phyloP scores from a whole-genome alignment of 2,329 filamentous ascomycete species.

The Metarhizium robertsii region DNA sequence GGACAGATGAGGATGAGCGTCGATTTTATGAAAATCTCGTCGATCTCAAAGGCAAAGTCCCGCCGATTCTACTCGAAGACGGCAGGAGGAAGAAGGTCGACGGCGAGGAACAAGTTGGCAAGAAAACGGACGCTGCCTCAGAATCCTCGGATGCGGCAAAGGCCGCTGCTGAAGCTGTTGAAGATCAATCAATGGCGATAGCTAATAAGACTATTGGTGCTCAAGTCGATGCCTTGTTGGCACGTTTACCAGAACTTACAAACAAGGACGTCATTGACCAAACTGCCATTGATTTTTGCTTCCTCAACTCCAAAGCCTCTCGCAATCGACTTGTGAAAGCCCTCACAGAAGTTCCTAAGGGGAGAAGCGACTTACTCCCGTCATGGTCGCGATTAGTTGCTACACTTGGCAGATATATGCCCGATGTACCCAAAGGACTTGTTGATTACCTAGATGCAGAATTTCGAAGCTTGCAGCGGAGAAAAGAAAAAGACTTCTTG shows the following conservation, averaged over 20 bases:
- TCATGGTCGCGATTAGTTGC: conserved; percentile 89
- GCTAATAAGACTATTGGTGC: conserved; percentile 96
- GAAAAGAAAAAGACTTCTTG: conserved; percentile 95
- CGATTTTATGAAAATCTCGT: conserved; percentile 97
- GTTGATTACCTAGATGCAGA: conserved; percentile 92
- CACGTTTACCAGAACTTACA: conserved; percentile 81
- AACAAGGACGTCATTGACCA: conserved; percentile 89
- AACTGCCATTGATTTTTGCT: conserved; percentile 92
- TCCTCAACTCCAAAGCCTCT: conserved; percentile 95
- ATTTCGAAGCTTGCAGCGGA: conserved; percentile 89
- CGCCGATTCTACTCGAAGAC: conserved; percentile 86
- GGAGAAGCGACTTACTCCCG: conserved; percentile 81
- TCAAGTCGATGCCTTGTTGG: conserved; percentile 84
- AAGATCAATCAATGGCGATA: conserved; percentile 88
- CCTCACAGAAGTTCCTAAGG: conserved; percentile 89
- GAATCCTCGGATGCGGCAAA: conserved; percentile 47
- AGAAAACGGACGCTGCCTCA: conserved; percentile 47
- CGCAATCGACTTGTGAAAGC: conserved; percentile 89
- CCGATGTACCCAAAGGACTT: conserved; percentile 84
- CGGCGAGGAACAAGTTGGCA: conserved; percentile 71
- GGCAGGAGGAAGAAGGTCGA: conserved; percentile 89
- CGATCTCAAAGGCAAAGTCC: conserved; percentile 91
- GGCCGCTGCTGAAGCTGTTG: conserved; percentile 40
- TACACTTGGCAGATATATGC: conserved; percentile 87
- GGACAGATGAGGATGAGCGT: conserved; percentile 96